Evolutionary conservation across 805 yeast species (phyloP), one percentile per base, ranked within the genome.

Genomic region (Scheffersomyces lignosus): DNA sequence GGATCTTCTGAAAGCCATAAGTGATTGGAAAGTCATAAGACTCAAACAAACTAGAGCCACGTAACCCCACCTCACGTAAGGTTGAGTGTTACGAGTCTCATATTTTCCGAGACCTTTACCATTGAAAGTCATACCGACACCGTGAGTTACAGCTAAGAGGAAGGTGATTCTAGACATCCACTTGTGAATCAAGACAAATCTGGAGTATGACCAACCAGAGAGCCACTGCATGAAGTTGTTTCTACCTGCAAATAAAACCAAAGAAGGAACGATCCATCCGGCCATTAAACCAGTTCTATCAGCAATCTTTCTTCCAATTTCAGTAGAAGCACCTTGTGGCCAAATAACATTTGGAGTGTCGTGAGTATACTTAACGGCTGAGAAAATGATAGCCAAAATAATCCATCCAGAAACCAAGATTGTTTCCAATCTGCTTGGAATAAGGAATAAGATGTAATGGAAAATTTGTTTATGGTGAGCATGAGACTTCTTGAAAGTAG

Each of bases 181-280:
- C 55, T 72, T 80, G 60, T 87, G 96, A 51, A 75, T 76, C 18
- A 68, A 61, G 48, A 78, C 68, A 61, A 86, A 84, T 1, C 83
- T 71, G 10, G 80, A 62, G 47, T 75, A 81, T 8, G 37, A 24
- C 63, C 63, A 56, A 35, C 58, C 46, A 2, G 58, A 48, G 28
- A 54, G 15, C 50, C 51, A 47, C 34, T 48, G 52, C 31, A 56
- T 44, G 18, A 42, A 43, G 42, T 43, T 44, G 45, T 47, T 45
- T 40, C 49, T 40, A 20, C 83, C 83, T 4, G 87, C 87, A 57
- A 85, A 81, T 38, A 83, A 60, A 41, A 77, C 73, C 13, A 80
- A 54, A 5, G 73, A 54, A 0, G 93, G 91, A 39, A 81, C 67
- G 33, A 79, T 40, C 36, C 75, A 77, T 26, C 77, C 57, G 2